Conservation (phyloP, 352 stramenopile genomes). For the Globisporangium polare region DNA sequence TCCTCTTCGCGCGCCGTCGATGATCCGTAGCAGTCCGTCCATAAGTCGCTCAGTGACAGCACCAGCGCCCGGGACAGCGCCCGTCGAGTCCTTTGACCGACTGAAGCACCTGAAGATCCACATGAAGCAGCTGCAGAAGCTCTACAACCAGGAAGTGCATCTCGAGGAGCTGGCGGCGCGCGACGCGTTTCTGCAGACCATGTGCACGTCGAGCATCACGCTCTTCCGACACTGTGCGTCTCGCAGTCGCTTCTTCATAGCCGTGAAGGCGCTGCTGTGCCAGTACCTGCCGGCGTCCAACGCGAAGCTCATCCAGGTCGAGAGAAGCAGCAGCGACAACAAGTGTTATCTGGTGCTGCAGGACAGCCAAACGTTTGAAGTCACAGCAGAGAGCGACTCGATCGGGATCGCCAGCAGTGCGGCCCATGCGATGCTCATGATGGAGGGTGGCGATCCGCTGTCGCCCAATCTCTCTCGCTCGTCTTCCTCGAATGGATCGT, state of each 20-base stretch:
- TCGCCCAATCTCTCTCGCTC: constrained; percentile 1
- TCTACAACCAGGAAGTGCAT: constrained; percentile 43
- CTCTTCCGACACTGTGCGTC: constrained; percentile 39
- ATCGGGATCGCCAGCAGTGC: constrained; percentile 14
- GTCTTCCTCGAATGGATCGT: constrained; percentile 3
- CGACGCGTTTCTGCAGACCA: constrained; percentile 32
- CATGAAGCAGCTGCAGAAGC: constrained; percentile 44
- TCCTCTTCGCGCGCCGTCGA: not conserved
- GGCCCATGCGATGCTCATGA: constrained; percentile 3
- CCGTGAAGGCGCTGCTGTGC: constrained; percentile 33
- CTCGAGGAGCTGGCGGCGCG: constrained; percentile 37
- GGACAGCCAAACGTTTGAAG: not conserved
- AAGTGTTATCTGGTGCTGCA: constrained; percentile 13
- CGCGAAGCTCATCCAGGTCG: constrained; percentile 27
- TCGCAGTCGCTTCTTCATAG: constrained; percentile 28
- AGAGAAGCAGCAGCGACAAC: constrained; percentile 8
- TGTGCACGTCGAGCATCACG: constrained; percentile 46
- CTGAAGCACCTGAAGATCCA: constrained; percentile 43
- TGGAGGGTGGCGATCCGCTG: not conserved
- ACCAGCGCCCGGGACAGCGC: not conserved
- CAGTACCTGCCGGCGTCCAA: constrained; percentile 33
- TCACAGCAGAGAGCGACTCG: not conserved
- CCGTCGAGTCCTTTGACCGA: constrained; percentile 13
- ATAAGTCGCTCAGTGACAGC: constrained; percentile 4
- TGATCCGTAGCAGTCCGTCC: constrained; percentile 1